Conservation (phyloP, 805 yeast genomes). For the Zygoascus tannicola region DNA sequence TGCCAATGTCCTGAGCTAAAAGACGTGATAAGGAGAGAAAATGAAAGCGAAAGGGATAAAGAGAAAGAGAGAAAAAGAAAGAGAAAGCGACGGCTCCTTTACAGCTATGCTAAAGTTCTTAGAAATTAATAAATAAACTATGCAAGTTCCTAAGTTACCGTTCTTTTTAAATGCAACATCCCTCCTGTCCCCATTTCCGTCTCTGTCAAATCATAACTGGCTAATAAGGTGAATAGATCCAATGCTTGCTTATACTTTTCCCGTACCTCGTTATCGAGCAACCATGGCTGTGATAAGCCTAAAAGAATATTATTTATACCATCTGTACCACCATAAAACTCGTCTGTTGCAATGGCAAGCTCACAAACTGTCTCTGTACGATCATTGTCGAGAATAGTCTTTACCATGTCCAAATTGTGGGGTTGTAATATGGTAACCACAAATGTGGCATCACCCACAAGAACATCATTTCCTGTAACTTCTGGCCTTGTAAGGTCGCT, state of each 20-base stretch:
- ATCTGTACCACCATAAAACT: background rate
- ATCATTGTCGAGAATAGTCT: background rate
- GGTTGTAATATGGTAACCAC: background rate
- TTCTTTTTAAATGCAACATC: conserved; percentile 1
- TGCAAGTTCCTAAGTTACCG: background rate
- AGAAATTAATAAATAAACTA: no score
- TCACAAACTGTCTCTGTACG: background rate
- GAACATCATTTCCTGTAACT: background rate
- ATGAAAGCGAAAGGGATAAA: background rate
- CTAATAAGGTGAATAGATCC: conserved; percentile 4
- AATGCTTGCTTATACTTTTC: conserved; percentile 2
- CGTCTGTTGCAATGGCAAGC: background rate
- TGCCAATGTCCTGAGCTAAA: no score
- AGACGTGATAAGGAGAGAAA: no score
- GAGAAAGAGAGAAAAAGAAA: background rate
- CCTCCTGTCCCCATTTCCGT: conserved; percentile 2
- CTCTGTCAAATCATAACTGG: conserved; percentile 4
- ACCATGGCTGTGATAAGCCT: conserved; percentile 3
- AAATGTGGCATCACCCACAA: background rate
- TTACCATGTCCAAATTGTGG: background rate
- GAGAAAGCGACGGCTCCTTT: no score
- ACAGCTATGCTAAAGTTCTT: no score
- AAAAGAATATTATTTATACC: background rate
- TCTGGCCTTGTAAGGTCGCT: background rate
- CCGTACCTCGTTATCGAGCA: background rate